phyloP scores from a whole-genome alignment of 2,329 filamentous ascomycete species.

The Aciculosporium take region DNA sequence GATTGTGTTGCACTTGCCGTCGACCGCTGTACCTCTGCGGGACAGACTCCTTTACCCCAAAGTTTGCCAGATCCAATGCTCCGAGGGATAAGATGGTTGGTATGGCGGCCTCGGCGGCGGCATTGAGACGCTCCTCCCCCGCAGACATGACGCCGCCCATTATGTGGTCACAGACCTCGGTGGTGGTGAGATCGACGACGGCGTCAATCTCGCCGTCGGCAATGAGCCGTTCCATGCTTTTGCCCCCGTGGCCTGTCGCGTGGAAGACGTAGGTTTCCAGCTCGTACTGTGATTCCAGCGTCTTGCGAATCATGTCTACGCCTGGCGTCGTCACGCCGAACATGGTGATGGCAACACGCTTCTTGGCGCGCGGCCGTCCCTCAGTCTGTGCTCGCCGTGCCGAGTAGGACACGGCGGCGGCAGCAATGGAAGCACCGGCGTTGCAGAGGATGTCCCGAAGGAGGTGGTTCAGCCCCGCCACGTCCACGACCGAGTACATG shows the following conservation, averaged over 20 bases:
- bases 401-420: conserved; percentile 37
- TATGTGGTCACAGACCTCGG: conserved; percentile 50
- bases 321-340: conserved; percentile 60
- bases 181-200: conserved; percentile 57
- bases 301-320: conserved; percentile 38
- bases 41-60: conserved; percentile 40
- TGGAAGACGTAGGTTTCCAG: conserved; percentile 54
- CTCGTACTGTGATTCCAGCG: conserved; percentile 30
- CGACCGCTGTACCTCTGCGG: conserved; percentile 38
- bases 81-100: conserved; percentile 38
- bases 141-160: conserved; percentile 50
- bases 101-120: conserved; percentile 41
- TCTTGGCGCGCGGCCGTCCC: conserved; percentile 16
- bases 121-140: conserved; percentile 39
- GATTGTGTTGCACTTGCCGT: conserved; percentile 49
- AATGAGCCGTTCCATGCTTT: conserved; percentile 53
- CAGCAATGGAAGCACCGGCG: conserved; percentile 45
- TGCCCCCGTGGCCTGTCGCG: conserved; percentile 53
- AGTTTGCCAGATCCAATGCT: conserved; percentile 49
- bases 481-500: conserved; percentile 59
- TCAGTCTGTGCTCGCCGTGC: conserved; percentile 1
- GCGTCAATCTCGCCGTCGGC: conserved; percentile 44
- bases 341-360: conserved; percentile 53
- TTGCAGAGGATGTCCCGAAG: conserved; percentile 45
- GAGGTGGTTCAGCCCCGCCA: conserved; percentile 50